These are phyloP conservation scores for Glonium stellatum DNA, from an alignment of 495 filamentous ascomycete species.

Conservation along the genomic window DNA sequence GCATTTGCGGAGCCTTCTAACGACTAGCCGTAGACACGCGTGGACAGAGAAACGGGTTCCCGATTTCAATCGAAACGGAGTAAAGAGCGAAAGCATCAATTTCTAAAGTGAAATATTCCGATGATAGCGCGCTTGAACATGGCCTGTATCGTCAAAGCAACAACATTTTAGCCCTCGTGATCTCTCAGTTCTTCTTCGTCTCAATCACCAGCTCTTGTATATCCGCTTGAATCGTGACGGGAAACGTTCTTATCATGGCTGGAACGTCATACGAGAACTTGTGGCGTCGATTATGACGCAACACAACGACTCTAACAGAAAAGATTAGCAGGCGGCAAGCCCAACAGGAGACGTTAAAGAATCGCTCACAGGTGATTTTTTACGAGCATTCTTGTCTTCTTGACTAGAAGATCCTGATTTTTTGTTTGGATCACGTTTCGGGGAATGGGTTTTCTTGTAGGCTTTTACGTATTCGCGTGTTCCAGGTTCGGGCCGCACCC, in stretches of 20 bases:
- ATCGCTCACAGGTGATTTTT: not conserved
- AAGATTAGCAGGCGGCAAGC: not conserved
- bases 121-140: no score
- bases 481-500: not conserved
- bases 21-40: no score
- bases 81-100: no score
- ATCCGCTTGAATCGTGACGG: not conserved
- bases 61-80: no score
- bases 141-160: no score
- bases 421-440: not conserved
- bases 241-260: not conserved
- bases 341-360: not conserved
- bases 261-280: not conserved
- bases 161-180: no score
- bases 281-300: not conserved
- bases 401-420: not conserved
- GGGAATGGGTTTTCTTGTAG: not conserved
- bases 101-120: no score
- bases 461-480: not conserved
- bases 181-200: not conserved
- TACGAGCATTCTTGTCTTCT: not conserved
- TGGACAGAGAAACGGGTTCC: no score
- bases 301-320: not conserved
- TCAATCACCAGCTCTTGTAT: not conserved
- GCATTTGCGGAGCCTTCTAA: no score